Evolutionary conservation across 371 early-diverging fungal species (phyloP), one percentile per base, ranked within the genome.

Genomic region (Saksenaea vasiformis): DNA sequence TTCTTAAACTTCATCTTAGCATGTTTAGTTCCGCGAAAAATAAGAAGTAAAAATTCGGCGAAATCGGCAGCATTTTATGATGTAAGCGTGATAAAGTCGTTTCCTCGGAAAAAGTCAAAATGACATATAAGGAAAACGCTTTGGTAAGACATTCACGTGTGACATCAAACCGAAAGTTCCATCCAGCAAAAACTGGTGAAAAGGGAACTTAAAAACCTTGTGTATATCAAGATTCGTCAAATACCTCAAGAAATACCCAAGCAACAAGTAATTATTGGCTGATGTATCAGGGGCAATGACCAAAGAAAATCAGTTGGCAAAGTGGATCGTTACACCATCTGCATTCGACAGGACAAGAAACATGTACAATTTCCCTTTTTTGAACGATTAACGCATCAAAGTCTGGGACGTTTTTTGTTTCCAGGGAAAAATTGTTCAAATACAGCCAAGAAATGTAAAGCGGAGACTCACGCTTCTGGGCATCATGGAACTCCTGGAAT

Each of bases 361-460:
- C 51, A 47, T 47, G 51, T 22, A 47, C 51, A 19, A 47, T 47
- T 47, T 47, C 11, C 51, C 51, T 47, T 22, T 47, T 47, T 47
- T 47, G 51, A 22, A 26, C 24, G 22, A 47, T 47, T 47, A 47
- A 10, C 19, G 11, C 8, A 9, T 22, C 22, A 47, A 24, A 7
- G 51, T 47, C 22, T 47, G 22, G 10, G n/a, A 47, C 5, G 1
- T 47, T 22, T 47, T 47, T 47, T 47, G 8, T 47, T 22, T 47
- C 51, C 51, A 47, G 27, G 51, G 51, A 47, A 47, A 47, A 47
- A 22, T 47, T 47, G 22, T 22, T 47, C 51, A 47, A 26, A 47
- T 47, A 10, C n/a, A 47, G 51, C 22, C 19, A 47, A 24, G 51
- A 4, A 17, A 22, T 22, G 24, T 9, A 24, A 1, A 22, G 4